A percentile compares a stretch with the other conserved stretches of the same genome.
These are phyloP conservation scores for Nevesoporus exiguus DNA, from an alignment of 768 basidiomycete genomes.

Conservation along the genomic window DNA sequence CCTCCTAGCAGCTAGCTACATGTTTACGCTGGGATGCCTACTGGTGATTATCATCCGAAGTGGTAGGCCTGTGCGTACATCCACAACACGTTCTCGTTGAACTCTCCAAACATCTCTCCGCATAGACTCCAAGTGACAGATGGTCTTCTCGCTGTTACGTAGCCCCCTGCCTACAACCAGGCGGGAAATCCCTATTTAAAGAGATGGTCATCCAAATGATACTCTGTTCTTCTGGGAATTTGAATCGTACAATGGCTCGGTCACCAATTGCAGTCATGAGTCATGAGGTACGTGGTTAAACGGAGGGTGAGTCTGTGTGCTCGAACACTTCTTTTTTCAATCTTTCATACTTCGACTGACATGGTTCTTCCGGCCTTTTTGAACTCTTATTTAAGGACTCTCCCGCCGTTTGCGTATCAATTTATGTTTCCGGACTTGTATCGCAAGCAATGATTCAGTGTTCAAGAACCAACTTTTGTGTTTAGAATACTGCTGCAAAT, in stretches of 20 bases:
- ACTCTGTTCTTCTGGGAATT: too few species aligned
- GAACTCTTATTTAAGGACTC: conserved; percentile 63
- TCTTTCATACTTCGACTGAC: conserved; percentile 33
- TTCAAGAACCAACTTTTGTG: conserved; percentile 49
- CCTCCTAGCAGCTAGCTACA: conserved; percentile 38
- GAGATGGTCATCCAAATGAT: too few species aligned
- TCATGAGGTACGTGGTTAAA: conserved; percentile 76
- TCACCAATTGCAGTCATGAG: conserved; percentile 43
- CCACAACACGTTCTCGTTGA: too few species aligned
- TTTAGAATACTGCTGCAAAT: conserved; percentile 60
- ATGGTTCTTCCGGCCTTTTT: conserved; percentile 65
- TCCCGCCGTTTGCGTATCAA: not conserved
- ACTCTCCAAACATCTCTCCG: too few species aligned
- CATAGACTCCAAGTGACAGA: too few species aligned
- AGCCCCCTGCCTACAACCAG: too few species aligned
- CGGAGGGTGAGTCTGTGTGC: conserved; percentile 47
- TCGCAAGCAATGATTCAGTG: conserved; percentile 48
- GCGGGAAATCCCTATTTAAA: too few species aligned
- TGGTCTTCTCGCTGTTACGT: too few species aligned
- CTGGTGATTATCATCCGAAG: conserved; percentile 1
- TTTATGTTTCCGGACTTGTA: conserved; percentile 34
- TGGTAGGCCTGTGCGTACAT: too few species aligned
- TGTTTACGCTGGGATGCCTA: conserved; percentile 41
- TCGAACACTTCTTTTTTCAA: not conserved
- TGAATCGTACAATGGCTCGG: conserved; percentile 38